Percentiles rank a stretch among this genome's conserved stretches.
phyloP scores from a whole-genome alignment of 306 rosid genomes.

The Dalbergia cultrata region DNA sequence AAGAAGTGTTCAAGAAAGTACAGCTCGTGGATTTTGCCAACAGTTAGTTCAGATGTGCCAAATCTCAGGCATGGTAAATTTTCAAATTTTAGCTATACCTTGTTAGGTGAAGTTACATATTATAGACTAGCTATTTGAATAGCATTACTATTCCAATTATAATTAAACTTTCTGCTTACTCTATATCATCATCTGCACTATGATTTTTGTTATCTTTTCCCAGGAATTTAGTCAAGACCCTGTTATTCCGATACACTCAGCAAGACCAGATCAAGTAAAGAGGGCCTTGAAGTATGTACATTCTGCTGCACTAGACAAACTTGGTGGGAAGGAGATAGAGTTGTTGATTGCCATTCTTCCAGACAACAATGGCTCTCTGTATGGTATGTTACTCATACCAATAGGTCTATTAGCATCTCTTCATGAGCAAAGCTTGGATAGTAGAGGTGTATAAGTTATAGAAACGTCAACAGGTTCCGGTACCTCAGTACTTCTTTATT shows the following conservation, averaged over 20 bases:
- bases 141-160: not conserved
- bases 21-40: constrained; percentile 64
- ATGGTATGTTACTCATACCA: constrained; percentile 49
- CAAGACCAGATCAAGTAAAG: constrained; percentile 62
- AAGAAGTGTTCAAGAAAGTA: constrained; percentile 59
- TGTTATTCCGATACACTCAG: constrained; percentile 52
- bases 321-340: constrained; percentile 60
- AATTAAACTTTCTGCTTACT: not conserved
- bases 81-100: constrained; percentile 20
- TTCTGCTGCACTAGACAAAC: constrained; percentile 52
- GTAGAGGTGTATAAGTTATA: not conserved
- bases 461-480: constrained; percentile 12
- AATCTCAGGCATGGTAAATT: constrained; percentile 68
- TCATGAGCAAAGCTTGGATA: not conserved
- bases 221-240: constrained; percentile 59
- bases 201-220: not conserved
- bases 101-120: constrained; percentile 2
- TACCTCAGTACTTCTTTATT: not conserved
- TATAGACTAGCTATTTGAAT: constrained; percentile 2
- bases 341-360: constrained; percentile 66
- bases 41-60: constrained; percentile 70
- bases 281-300: constrained; percentile 60
- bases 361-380: constrained; percentile 61
- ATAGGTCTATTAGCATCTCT: constrained; percentile 11
- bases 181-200: not conserved